These are phyloP conservation scores for Pythium phragmitis DNA, from an alignment of 352 stramenopile species.

Conservation along the genomic window DNA sequence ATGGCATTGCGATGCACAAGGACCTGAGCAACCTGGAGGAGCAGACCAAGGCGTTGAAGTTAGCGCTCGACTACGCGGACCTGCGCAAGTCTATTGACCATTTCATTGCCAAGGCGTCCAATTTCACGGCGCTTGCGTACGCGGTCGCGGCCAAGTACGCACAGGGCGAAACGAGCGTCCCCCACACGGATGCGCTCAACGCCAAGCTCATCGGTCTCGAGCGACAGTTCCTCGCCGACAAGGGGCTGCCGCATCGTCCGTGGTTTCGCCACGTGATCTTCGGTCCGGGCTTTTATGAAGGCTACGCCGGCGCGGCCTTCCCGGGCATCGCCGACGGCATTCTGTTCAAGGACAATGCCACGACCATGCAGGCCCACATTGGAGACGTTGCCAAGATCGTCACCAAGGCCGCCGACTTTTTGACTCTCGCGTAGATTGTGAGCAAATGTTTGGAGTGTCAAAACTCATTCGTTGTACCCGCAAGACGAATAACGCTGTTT, in stretches of 20 bases:
- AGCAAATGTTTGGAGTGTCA: too few species aligned
- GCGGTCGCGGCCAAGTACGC: constrained; percentile 5
- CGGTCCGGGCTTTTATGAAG: constrained; percentile 9
- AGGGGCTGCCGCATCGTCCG: constrained; percentile 10
- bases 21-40: constrained; percentile 20
- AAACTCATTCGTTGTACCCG: too few species aligned
- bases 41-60: constrained; percentile 11
- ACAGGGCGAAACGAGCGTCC: neutral
- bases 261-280: constrained; percentile 16
- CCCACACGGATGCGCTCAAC: constrained; percentile 1
- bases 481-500: too few species aligned
- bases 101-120: constrained; percentile 4
- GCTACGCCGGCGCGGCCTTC: constrained; percentile 12
- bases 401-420: neutral
- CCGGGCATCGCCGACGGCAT: constrained; percentile 12
- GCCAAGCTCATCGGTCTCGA: constrained; percentile 13
- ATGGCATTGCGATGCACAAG: constrained; percentile 32
- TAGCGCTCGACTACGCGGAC: constrained; percentile 4
- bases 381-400: constrained; percentile 1
- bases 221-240: constrained; percentile 12
- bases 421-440: neutral
- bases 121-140: neutral
- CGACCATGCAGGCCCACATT: constrained; percentile 8
- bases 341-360: constrained; percentile 15
- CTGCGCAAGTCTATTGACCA: constrained; percentile 11